Evolutionary conservation across 2,329 filamentous ascomycete genomes (phyloP).

Genomic region (Xylaria arbuscula): DNA sequence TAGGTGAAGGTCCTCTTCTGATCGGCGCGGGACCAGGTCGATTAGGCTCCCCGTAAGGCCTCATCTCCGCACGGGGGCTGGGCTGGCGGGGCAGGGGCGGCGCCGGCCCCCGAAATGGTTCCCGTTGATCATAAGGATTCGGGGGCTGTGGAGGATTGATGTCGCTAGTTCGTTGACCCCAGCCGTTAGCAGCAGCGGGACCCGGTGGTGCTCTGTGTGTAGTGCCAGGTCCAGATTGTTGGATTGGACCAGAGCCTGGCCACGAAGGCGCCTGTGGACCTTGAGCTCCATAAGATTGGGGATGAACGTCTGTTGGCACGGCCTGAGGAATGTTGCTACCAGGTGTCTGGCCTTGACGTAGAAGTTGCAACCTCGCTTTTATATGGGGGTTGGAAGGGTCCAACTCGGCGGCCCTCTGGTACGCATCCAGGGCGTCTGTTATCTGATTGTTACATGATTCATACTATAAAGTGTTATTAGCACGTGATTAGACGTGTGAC

Average conservation of each 20-base stretch:
- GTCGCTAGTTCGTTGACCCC: conserved; percentile 75
- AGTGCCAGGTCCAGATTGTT: conserved; percentile 60
- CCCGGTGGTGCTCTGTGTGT: conserved; percentile 72
- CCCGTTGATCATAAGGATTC: conserved; percentile 85
- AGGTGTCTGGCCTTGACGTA: conserved; percentile 82
- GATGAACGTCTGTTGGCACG: conserved; percentile 95
- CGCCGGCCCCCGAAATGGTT: conserved; percentile 74
- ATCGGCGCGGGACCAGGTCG: conserved; percentile 63
- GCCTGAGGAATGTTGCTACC: conserved; percentile 76
- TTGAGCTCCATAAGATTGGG: conserved; percentile 89
- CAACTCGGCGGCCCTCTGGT: conserved; percentile 91
- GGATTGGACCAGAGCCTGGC: conserved; percentile 78
- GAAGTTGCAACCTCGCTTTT: conserved; percentile 89
- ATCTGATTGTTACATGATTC: conserved; percentile 99
- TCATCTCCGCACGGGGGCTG: conserved; percentile 80
- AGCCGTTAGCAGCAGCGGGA: conserved; percentile 66
- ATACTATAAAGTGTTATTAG: conserved; percentile 71
- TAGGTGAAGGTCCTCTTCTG: conserved; percentile 66
- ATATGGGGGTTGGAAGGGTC: conserved; percentile 95
- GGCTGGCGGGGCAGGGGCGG: conserved; percentile 76
- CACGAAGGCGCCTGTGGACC: conserved; percentile 89
- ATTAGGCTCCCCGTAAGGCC: conserved; percentile 75
- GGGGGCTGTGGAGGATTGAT: conserved; percentile 81
- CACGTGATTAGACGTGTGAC: conserved; percentile 13
- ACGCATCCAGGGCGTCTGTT: conserved; percentile 93